Evolutionary conservation across 2,329 filamentous ascomycete species (phyloP).

Genomic region (Diaporthe eres): DNA sequence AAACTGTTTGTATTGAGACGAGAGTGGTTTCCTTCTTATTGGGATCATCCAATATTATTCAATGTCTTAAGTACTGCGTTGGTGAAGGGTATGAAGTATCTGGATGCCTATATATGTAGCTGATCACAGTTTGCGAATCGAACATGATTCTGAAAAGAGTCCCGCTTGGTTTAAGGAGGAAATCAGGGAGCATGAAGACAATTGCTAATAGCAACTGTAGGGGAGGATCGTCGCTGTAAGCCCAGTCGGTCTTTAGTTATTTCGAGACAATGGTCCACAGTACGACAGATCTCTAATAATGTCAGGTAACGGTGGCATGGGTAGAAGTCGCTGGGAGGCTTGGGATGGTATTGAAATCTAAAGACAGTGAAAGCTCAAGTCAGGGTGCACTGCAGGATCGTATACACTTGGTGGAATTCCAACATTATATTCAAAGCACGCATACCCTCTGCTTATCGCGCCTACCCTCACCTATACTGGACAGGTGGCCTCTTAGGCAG

Average conservation of each 20-base stretch:
- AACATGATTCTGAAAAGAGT: background rate
- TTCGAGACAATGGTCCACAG: too few relatives aligned
- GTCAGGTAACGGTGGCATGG: background rate
- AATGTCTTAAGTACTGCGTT: background rate
- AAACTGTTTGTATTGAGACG: background rate
- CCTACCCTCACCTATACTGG: background rate
- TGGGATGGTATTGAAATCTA: background rate
- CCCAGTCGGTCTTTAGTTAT: too few relatives aligned
- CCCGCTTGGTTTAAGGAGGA: too few relatives aligned
- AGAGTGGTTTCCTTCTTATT: too few relatives aligned
- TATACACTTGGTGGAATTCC: background rate
- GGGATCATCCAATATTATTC: background rate
- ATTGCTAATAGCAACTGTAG: too few relatives aligned
- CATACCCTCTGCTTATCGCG: accelerated
- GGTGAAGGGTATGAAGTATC: background rate
- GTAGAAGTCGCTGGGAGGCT: background rate
- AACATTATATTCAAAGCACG: too few relatives aligned
- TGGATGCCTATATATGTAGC: background rate
- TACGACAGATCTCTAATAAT: background rate
- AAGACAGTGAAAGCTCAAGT: background rate
- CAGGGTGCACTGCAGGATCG: background rate
- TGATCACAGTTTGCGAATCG: background rate
- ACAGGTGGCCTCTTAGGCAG: conserved; percentile 1
- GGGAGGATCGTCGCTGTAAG: too few relatives aligned
- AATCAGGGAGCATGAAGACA: too few relatives aligned